phyloP scores from a whole-genome alignment of 768 basidiomycete species.

The Neoboletus brunneissimus region DNA sequence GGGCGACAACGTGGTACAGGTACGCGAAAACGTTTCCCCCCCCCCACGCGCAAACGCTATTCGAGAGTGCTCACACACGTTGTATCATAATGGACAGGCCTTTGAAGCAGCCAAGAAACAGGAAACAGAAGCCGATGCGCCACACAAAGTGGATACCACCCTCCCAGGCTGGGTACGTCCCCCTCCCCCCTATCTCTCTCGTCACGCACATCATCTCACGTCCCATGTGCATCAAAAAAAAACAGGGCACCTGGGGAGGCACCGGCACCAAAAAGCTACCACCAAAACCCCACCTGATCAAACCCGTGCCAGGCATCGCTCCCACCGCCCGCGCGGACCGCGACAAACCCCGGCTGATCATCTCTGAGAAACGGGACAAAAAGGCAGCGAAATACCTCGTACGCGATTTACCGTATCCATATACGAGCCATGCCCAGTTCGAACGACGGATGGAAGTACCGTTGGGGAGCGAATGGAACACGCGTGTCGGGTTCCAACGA shows the following conservation, averaged over 20 bases:
- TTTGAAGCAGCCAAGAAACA: slow-evolving; percentile 82
- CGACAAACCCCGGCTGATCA: slow-evolving; percentile 84
- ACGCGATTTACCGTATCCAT: slow-evolving; percentile 92
- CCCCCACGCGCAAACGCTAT: background rate
- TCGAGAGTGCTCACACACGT: background rate
- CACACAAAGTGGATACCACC: slow-evolving; percentile 82
- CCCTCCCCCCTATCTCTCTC: background rate
- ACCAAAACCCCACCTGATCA: slow-evolving; percentile 71
- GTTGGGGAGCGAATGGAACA: slow-evolving; percentile 92
- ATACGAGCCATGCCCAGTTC: slow-evolving; percentile 90
- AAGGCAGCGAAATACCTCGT: slow-evolving; percentile 88
- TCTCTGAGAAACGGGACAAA: slow-evolving; percentile 93
- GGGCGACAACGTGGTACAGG: slow-evolving; percentile 93
- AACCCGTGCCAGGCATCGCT: slow-evolving; percentile 79
- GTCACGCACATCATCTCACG: background rate
- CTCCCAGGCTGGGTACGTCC: slow-evolving; percentile 89
- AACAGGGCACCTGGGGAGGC: slow-evolving; percentile 90
- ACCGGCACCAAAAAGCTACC: slow-evolving; percentile 58
- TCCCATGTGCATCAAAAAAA: no score
- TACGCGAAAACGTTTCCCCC: slow-evolving; percentile 32
- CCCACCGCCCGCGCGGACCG: slow-evolving; percentile 80
- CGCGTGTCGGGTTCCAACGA: slow-evolving; percentile 77
- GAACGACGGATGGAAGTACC: slow-evolving; percentile 81
- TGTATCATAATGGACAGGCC: slow-evolving; percentile 45
- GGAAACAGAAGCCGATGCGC: slow-evolving; percentile 86